Evolutionary conservation across 164 flowering plant species (phyloP), one percentile per base, ranked within the genome.

Genomic region (Stephania japonica): DNA sequence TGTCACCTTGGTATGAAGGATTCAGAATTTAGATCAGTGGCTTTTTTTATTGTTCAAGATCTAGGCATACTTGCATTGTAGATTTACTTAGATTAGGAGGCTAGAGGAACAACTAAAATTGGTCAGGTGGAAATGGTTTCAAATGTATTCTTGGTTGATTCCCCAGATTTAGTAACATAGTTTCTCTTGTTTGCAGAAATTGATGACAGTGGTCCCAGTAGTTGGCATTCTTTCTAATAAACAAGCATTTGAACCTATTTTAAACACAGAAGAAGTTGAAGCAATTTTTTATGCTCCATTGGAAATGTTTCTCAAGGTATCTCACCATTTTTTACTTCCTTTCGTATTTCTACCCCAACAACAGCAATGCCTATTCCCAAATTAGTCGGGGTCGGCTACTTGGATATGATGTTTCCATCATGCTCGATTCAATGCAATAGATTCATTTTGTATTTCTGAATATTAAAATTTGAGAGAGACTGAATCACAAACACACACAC

Each of bases 261-360:
- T 86, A 26, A 92, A 89, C 77, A 77, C 88, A 73, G 86, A 80
- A 12, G 98, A 92, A 79, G 99, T 92, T 41, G 98, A 92, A 71
- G 84, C 80, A 41, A 80, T 92, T 64, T 94, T 94, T 70, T 90
- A 92, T 75, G 97, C 88, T 74, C 98, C 99, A 16, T 80, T 94
- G 75, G 98, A 94, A 82, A 94, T 94, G 98, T 94, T 92, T 78
- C 82, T 94, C 75, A 90, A 91, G 97, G 97, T 94, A 72, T 19
- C n/a, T 12, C 64, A 59, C 64, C n/a, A n/a, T 18, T 59, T 16
- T 59, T 56, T 6, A 6, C 21, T 56, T 56, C 62, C 16, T 47
- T 47, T 47, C 7, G 14, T 50, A 4, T 50, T 50, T 19, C 19
- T 50, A 14, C 59, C 11, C 11, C 14, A 8, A 50, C 59, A 50